Conservation (phyloP, 352 stramenopile species). For the Pythium brassicae region DNA sequence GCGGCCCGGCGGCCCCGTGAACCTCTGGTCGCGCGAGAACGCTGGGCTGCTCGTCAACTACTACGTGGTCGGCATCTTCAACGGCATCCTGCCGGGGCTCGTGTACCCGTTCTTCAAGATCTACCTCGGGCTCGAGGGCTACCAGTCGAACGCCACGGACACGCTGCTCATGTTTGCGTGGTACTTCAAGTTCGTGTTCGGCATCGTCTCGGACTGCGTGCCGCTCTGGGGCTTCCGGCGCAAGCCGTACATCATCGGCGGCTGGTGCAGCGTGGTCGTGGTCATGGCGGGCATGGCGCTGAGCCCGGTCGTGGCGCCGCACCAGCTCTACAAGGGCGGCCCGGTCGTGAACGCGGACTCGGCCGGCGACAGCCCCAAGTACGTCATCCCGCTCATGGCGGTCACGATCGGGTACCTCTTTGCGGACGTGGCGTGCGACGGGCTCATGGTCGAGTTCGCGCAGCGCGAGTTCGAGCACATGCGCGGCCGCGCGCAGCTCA, state of each 20-base stretch:
- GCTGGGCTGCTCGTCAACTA: conserved; percentile 61
- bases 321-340: conserved; percentile 11
- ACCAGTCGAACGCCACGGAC: conserved; percentile 56
- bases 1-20: conserved; percentile 15
- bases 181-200: conserved; percentile 66
- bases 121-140: conserved; percentile 57
- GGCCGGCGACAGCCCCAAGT: conserved; percentile 12
- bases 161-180: conserved; percentile 58
- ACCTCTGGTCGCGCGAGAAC: conserved; percentile 16
- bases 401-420: conserved; percentile 54
- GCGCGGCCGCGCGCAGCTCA: conserved; percentile 36
- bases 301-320: conserved; percentile 20
- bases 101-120: conserved; percentile 77
- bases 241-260: conserved; percentile 67
- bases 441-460: conserved; percentile 73
- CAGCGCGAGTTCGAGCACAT: conserved; percentile 43
- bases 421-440: conserved; percentile 71
- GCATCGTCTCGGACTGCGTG: conserved; percentile 58
- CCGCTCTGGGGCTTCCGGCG: conserved; percentile 50
- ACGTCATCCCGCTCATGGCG: conserved; percentile 46
- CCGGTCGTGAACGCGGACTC: conserved; percentile 9
- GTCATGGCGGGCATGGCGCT: conserved; percentile 33
- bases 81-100: conserved; percentile 56
- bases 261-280: conserved; percentile 39
- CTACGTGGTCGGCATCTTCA: conserved; percentile 63